A percentile compares a stretch with the other conserved stretches of the same genome.
These are phyloP conservation scores for Tarenaya hassleriana DNA, from an alignment of 345 rosid species.

Conservation along the genomic window DNA sequence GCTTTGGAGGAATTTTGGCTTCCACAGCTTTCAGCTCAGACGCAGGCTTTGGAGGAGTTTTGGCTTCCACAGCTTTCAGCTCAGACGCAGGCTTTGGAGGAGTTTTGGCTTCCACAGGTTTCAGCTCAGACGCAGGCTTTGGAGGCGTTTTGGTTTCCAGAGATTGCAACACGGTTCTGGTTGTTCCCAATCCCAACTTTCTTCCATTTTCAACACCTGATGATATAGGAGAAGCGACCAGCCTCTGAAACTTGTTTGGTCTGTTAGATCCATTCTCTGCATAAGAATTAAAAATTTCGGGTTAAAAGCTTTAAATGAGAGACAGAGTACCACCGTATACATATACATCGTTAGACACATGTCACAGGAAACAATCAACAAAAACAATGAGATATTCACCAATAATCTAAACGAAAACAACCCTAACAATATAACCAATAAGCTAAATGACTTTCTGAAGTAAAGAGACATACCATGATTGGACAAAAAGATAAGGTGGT, in stretches of 20 bases:
- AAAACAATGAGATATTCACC: background rate
- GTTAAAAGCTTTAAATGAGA: too few relatives aligned
- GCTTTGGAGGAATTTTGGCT: slow-evolving; percentile 23
- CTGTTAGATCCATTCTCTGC: slow-evolving; percentile 38
- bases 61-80: slow-evolving; percentile 12
- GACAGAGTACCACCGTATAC: slow-evolving; percentile 2
- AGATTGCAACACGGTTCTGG: background rate
- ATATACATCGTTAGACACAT: slow-evolving; percentile 2
- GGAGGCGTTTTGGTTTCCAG: slow-evolving; percentile 21
- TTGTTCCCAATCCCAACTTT: slow-evolving; percentile 30
- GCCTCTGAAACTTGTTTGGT: slow-evolving; percentile 43
- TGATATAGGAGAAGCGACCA: slow-evolving; percentile 26
- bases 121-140: background rate
- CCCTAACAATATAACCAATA: background rate
- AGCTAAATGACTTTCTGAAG: slow-evolving; percentile 11
- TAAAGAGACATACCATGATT: slow-evolving; percentile 20
- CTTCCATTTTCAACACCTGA: slow-evolving; percentile 41
- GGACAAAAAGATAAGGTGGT: background rate
- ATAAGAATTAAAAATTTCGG: slow-evolving; percentile 22
- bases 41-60: slow-evolving; percentile 23
- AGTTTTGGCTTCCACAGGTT: too few relatives aligned
- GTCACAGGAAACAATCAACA: slow-evolving; percentile 4
- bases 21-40: slow-evolving; percentile 21
- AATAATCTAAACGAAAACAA: background rate
- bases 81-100: slow-evolving; percentile 18